Evolutionary conservation across 2,329 filamentous ascomycete genomes (phyloP), one percentile per base, ranked within the genome.

Genomic region (Thielaviopsis euricoi): DNA sequence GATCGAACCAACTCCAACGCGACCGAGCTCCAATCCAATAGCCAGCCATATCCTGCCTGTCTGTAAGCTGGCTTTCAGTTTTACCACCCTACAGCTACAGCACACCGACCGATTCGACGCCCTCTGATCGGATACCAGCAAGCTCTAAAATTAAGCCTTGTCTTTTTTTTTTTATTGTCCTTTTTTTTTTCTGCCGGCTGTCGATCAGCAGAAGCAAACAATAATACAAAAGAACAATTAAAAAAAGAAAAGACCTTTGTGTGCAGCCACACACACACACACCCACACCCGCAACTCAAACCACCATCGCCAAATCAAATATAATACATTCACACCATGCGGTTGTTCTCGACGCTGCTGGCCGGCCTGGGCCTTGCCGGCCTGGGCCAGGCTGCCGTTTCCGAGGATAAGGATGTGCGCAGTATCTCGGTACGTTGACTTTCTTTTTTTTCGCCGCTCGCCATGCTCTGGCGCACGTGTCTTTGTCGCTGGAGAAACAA

Each of bases 341-440:
- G 59, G 52, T 55, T 60, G 55, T 21, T 60, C 53, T 58, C 56
- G 37, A 53, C 59, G 40, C 56, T 60, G 43, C 29, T 62, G 52
- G 58, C 60, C 40, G 61, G 60, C 21, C 53, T 63, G 59, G 48
- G 46, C 7, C 33, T 58, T 37, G 51, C 49, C 22, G 50, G 56
- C 29, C 46, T 60, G 21, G 55, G 53, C 55, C 52, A 52, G 21
- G 60, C 56, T 33, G 52, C 56, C 25, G 52, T 40, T 37, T 37
- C 55, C 37, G 53, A 55, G n/a, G 61, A 62, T 4, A 33, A 48
- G n/a, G 57, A 63, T 56, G 62, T 63, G 52, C 61, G 60, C 56
- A 63, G 60, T 50, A 63, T 63, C 50, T 49, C 60, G 48, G 62
- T 63, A 53, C 55, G 62, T 62, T 60, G 57, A n/a, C n/a, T n/a